These are phyloP conservation scores for Mycena citricolor DNA, from an alignment of 1,284 basidiomycete species.

Conservation along the genomic window DNA sequence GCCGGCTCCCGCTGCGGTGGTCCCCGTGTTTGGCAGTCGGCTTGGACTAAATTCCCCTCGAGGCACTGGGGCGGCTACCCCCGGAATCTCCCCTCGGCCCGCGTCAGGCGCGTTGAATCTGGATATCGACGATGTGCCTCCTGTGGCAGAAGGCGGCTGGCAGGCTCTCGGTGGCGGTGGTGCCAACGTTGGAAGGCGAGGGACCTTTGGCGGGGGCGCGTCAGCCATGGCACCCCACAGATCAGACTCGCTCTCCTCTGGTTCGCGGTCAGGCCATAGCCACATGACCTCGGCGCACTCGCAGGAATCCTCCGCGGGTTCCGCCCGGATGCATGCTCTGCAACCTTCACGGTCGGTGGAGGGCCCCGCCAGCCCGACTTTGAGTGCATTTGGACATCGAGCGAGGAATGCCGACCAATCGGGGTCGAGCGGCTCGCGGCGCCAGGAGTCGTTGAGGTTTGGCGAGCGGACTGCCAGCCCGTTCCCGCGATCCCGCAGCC, in stretches of 20 bases:
- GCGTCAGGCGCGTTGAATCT: too few relatives aligned
- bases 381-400: slow-evolving; percentile 21
- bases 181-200: slow-evolving; percentile 9
- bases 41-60: too few relatives aligned
- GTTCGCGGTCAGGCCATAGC: too few relatives aligned
- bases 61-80: too few relatives aligned
- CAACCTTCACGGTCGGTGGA: slow-evolving; percentile 14
- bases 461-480: slow-evolving; percentile 9
- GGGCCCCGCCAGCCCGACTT: slow-evolving; percentile 18
- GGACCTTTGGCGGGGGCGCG: slow-evolving; percentile 17
- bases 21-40: too few relatives aligned
- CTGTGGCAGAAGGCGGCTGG: slow-evolving; percentile 19
- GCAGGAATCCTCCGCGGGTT: too few relatives aligned
- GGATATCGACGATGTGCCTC: slow-evolving; percentile 20
- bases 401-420: too few relatives aligned
- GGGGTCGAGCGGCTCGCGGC: too few relatives aligned
- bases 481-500: slow-evolving; percentile 1
- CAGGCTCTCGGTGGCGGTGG: slow-evolving; percentile 11
- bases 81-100: too few relatives aligned
- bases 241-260: too few relatives aligned
- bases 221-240: too few relatives aligned
- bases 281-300: too few relatives aligned
- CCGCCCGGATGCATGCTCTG: slow-evolving; percentile 7
- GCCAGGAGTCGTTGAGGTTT: slow-evolving; percentile 4
- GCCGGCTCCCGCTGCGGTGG: slow-evolving; percentile 16